phyloP scores from a whole-genome alignment of 179 eudicot genomes.

The Corrigiola litoralis region DNA sequence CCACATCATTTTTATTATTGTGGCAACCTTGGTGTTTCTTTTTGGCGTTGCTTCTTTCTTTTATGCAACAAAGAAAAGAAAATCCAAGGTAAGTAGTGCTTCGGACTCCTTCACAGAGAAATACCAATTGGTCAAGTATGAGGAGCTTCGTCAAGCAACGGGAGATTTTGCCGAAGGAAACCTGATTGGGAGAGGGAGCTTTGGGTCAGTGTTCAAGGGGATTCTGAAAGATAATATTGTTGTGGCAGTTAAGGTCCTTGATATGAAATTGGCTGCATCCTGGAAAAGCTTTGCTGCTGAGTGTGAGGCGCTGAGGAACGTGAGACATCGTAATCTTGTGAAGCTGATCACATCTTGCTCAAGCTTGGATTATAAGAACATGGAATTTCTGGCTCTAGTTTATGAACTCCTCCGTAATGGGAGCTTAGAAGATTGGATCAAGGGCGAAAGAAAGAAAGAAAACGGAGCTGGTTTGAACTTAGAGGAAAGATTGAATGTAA shows the following conservation, averaged over 20 bases:
- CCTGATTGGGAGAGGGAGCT: constrained; percentile 25
- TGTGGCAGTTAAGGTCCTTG: constrained; percentile 31
- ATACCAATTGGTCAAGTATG: constrained; percentile 19
- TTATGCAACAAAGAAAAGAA: constrained; percentile 14
- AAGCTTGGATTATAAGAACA: constrained; percentile 28
- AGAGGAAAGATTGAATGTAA: constrained; percentile 20
- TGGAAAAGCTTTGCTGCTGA: constrained; percentile 34
- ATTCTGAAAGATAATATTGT: constrained; percentile 4
- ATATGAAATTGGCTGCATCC: constrained; percentile 17
- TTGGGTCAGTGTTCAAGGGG: constrained; percentile 29
- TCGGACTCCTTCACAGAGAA: neutral
- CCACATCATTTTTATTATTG: neutral
- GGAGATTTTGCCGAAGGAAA: constrained; percentile 12
- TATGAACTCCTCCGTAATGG: constrained; percentile 21
- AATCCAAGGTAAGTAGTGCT: neutral
- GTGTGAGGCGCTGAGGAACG: constrained; percentile 32
- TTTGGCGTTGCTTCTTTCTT: neutral
- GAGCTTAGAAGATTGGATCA: constrained; percentile 29
- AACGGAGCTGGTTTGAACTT: constrained; percentile 27
- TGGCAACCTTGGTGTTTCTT: neutral
- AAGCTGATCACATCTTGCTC: constrained; percentile 34
- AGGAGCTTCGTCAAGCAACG: constrained; percentile 30
- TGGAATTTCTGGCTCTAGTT: constrained; percentile 31
- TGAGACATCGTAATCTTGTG: constrained; percentile 32
- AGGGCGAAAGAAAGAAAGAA: constrained; percentile 10